Conservation (phyloP, 2,329 filamentous ascomycete species). For the Chrysoporthe austroafricana region DNA sequence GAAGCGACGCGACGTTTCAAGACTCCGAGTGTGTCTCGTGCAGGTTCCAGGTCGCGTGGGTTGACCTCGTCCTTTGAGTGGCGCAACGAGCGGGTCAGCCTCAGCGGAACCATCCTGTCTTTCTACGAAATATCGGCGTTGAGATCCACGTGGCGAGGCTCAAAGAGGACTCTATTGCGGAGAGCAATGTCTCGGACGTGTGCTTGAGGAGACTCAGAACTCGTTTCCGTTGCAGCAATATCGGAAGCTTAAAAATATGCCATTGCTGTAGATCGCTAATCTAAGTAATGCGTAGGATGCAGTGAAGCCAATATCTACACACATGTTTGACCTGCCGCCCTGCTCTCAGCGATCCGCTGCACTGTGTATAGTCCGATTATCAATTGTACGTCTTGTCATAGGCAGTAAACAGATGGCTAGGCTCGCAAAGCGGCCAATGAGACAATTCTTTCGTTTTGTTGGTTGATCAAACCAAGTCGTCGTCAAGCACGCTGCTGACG, state of each 20-base stretch:
- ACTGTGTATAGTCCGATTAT: not conserved
- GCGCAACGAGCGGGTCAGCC: not conserved
- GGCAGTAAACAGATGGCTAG: not conserved
- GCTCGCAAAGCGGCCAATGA: constrained; percentile 3
- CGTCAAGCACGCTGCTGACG: not conserved
- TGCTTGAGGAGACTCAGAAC: constrained; percentile 14
- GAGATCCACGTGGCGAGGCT: constrained; percentile 13
- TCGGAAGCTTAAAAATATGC: not conserved
- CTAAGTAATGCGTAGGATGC: constrained; percentile 3
- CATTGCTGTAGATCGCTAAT: constrained; percentile 5
- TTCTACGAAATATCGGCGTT: not conserved
- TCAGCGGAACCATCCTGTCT: not conserved
- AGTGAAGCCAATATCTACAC: constrained; percentile 9
- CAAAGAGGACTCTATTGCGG: constrained; percentile 9
- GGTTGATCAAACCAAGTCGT: not conserved
- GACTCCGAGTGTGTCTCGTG: not conserved
- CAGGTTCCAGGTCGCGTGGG: not conserved
- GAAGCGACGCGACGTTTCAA: not conserved
- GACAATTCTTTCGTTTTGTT: not conserved
- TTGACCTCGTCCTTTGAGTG: not conserved
- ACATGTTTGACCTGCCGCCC: constrained; percentile 5
- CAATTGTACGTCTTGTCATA: not conserved
- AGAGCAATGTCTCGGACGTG: constrained; percentile 15
- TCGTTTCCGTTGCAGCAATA: constrained; percentile 14
- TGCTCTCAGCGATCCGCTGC: not conserved